Conservation (phyloP, 768 basidiomycete species). For the Polyporus arcularius region DNA sequence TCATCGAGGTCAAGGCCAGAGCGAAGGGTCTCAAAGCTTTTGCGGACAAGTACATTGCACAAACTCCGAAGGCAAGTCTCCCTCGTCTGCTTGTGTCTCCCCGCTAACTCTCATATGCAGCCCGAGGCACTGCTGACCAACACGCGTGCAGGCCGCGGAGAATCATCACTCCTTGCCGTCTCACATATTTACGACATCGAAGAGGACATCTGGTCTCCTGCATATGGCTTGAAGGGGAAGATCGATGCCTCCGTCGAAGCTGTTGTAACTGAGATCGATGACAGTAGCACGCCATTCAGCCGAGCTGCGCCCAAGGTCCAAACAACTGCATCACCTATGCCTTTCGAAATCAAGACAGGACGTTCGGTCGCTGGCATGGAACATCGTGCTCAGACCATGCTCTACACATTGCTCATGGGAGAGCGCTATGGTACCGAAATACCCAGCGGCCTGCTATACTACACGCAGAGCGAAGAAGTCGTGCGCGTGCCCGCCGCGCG, state of each 20-base stretch:
- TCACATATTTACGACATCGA: conserved; percentile 82
- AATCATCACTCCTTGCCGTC: conserved; percentile 67
- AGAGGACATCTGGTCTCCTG: conserved; percentile 97
- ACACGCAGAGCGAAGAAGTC: conserved; percentile 89
- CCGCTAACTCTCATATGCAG: conserved; percentile 36
- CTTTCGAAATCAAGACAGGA: conserved; percentile 97
- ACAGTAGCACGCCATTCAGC: conserved; percentile 26
- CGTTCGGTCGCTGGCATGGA: conserved; percentile 75
- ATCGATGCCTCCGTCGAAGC: conserved; percentile 87
- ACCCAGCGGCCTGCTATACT: conserved; percentile 85
- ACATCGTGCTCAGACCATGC: conserved; percentile 97
- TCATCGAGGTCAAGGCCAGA: conserved; percentile 57
- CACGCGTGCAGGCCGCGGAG: conserved; percentile 53
- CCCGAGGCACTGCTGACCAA: conserved; percentile 66
- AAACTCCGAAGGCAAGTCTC: conserved; percentile 58
- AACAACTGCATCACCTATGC: conserved; percentile 48
- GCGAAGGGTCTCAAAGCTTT: conserved; percentile 69
- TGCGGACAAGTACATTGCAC: conserved; percentile 63
- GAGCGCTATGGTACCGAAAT: conserved; percentile 90
- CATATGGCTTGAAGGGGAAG: conserved; percentile 94
- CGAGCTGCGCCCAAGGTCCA: conserved; percentile 22
- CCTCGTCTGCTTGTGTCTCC: not conserved
- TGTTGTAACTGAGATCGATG: conserved; percentile 45
- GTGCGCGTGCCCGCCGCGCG: conserved; percentile 76
- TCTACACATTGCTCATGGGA: conserved; percentile 88